Evolutionary conservation across 2,329 filamentous ascomycete species (phyloP).

Genomic region (Xylaria sp.): DNA sequence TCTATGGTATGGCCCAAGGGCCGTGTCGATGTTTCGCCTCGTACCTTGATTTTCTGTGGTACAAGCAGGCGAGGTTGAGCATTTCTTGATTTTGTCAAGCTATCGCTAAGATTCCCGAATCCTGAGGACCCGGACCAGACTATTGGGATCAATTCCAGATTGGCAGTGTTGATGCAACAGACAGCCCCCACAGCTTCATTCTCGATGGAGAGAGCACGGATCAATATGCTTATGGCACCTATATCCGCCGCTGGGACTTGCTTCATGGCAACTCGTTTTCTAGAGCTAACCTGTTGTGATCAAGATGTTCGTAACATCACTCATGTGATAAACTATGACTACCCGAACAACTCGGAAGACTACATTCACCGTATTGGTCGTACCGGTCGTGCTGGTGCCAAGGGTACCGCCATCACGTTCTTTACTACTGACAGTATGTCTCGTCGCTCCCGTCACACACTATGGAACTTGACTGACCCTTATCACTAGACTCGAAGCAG

Average conservation of each 20-base stretch:
- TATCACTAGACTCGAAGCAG: conserved; percentile 80
- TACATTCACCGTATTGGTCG: conserved; percentile 97
- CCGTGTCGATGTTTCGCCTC: conserved; percentile 81
- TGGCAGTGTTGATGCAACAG: conserved; percentile 68
- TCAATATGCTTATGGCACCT: conserved; percentile 61
- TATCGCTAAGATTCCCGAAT: conserved; percentile 66
- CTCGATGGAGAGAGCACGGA: conserved; percentile 65
- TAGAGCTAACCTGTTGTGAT: conserved; percentile 78
- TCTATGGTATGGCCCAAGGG: conserved; percentile 75
- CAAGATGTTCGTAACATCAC: conserved; percentile 99
- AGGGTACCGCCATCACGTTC: conserved; percentile 95
- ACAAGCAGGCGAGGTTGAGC: conserved; percentile 78
- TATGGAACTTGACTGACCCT: conserved; percentile 49
- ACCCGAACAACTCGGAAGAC: conserved; percentile 98
- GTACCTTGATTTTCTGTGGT: conserved; percentile 70
- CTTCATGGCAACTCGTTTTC: conserved; percentile 65
- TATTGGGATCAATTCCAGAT: conserved; percentile 59
- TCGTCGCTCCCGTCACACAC: not conserved
- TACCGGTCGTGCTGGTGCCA: conserved; percentile 93
- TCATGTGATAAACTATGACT: conserved; percentile 99
- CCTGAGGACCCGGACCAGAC: conserved; percentile 65
- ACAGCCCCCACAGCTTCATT: conserved; percentile 62
- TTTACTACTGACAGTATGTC: conserved; percentile 96
- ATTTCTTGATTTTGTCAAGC: conserved; percentile 83
- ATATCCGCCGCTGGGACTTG: conserved; percentile 69